Evolutionary conservation across 2,329 filamentous ascomycete species (phyloP).

Genomic region (Microcyclospora tardicrescens): DNA sequence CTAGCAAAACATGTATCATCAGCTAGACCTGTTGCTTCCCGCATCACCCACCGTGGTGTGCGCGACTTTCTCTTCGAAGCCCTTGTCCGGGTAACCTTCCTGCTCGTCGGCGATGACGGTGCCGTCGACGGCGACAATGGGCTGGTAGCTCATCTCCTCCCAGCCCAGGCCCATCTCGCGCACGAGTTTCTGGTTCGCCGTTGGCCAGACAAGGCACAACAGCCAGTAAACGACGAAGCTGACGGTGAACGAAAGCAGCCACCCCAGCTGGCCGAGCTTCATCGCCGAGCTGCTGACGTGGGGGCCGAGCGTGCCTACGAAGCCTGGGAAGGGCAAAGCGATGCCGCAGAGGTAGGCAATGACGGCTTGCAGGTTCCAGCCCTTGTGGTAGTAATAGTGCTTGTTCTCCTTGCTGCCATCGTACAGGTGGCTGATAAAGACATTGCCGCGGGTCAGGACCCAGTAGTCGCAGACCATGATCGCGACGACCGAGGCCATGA

Average conservation of each 20-base stretch:
- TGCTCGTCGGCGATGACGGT: constrained; percentile 7
- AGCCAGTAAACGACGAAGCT: constrained; percentile 42
- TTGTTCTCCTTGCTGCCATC: constrained; percentile 35
- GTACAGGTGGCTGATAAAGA: constrained; percentile 24
- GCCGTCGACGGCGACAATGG: constrained; percentile 9
- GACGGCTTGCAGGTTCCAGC: constrained; percentile 47
- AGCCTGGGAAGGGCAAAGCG: constrained; percentile 43
- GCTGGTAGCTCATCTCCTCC: constrained; percentile 13
- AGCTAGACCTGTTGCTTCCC: too few relatives aligned
- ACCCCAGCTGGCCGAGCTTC: constrained; percentile 43
- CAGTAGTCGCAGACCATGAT: constrained; percentile 50
- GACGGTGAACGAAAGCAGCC: constrained; percentile 47
- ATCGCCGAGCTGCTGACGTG: constrained; percentile 21
- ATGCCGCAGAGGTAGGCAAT: constrained; percentile 46
- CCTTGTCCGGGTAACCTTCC: constrained; percentile 4
- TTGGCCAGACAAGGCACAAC: constrained; percentile 28
- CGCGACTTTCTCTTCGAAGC: too few relatives aligned
- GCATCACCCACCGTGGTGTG: too few relatives aligned
- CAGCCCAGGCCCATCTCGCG: constrained; percentile 21
- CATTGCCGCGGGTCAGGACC: constrained; percentile 33
- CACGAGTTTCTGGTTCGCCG: constrained; percentile 23
- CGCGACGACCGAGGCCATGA: constrained; percentile 49
- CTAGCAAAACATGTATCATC: too few relatives aligned
- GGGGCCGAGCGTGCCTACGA: constrained; percentile 32
- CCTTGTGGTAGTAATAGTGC: constrained; percentile 39